phyloP scores from a whole-genome alignment of 306 rosid species.

The Gastrolobium villosum region DNA sequence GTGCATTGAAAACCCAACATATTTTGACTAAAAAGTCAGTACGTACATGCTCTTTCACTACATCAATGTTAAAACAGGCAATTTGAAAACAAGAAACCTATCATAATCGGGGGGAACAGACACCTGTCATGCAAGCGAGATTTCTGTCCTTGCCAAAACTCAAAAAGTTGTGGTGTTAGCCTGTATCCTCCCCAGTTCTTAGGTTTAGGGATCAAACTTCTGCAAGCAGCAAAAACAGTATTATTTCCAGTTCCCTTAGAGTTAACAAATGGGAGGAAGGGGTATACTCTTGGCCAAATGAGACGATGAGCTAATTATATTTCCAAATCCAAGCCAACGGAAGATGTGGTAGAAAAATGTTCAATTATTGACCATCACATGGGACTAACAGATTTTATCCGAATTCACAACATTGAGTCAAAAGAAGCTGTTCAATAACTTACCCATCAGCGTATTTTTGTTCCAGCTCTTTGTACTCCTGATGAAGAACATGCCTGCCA shows the following conservation, averaged over 20 bases:
- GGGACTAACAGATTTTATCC: constrained; percentile 23
- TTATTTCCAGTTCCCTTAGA: constrained; percentile 41
- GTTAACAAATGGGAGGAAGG: constrained; percentile 42
- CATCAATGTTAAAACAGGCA: constrained; percentile 38
- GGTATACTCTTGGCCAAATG: constrained; percentile 35
- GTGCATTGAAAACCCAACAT: constrained; percentile 18
- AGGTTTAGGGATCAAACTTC: constrained; percentile 90
- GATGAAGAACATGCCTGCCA: constrained; percentile 83
- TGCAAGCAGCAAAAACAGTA: constrained; percentile 55
- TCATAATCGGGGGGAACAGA: constrained; percentile 70
- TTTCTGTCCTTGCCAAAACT: constrained; percentile 97
- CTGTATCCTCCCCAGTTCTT: constrained; percentile 97
- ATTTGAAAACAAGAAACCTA: constrained; percentile 53
- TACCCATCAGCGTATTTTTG: constrained; percentile 88
- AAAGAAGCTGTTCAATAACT: constrained; percentile 50
- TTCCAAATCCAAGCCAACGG: constrained; percentile 29
- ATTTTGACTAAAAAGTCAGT: background rate
- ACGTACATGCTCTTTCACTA: constrained; percentile 1
- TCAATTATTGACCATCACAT: constrained; percentile 34
- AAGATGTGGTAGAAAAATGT: constrained; percentile 14
- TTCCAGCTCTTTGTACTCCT: constrained; percentile 76
- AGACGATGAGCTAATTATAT: constrained; percentile 30
- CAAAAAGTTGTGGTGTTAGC: constrained; percentile 82
- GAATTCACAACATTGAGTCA: constrained; percentile 24
- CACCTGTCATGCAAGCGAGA: constrained; percentile 99